phyloP scores from a whole-genome alignment of 2,329 filamentous ascomycete species.

The Macroventuria anomochaeta region DNA sequence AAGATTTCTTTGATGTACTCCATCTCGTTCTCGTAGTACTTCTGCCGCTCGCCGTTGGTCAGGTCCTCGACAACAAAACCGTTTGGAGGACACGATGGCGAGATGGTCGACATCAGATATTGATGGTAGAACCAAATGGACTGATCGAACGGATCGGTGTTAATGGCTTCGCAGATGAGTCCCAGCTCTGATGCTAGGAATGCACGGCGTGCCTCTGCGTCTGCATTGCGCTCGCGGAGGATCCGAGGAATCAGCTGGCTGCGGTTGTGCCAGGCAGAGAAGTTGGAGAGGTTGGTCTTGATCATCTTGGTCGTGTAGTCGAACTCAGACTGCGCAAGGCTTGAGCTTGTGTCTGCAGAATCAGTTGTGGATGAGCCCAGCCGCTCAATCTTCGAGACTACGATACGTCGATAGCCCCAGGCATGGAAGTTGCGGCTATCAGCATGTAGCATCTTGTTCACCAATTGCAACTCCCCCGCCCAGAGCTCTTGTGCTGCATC shows the following conservation, averaged over 20 bases:
- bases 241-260: conserved; percentile 81
- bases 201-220: conserved; percentile 65
- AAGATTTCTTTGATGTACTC: conserved; percentile 74
- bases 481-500: conserved; percentile 70
- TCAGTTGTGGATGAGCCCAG: conserved; percentile 24
- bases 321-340: conserved; percentile 81
- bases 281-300: conserved; percentile 83
- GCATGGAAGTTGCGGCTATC: conserved; percentile 96
- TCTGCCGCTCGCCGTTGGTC: conserved; percentile 64
- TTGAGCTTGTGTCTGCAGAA: conserved; percentile 42
- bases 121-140: conserved; percentile 98
- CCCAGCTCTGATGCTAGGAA: conserved; percentile 81
- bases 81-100: conserved; percentile 58
- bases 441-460: conserved; percentile 83
- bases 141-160: conserved; percentile 91
- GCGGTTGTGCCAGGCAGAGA: conserved; percentile 94
- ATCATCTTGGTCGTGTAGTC: conserved; percentile 93
- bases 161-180: conserved; percentile 77
- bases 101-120: conserved; percentile 73
- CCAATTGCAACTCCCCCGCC: conserved; percentile 81
- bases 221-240: conserved; percentile 72
- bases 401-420: conserved; percentile 86
- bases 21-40: conserved; percentile 74
- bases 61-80: conserved; percentile 71
- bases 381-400: conserved; percentile 78